Evolutionary conservation across 805 yeast genomes (phyloP), one percentile per base, ranked within the genome.

Genomic region (Tetrapisispora phaffii): DNA sequence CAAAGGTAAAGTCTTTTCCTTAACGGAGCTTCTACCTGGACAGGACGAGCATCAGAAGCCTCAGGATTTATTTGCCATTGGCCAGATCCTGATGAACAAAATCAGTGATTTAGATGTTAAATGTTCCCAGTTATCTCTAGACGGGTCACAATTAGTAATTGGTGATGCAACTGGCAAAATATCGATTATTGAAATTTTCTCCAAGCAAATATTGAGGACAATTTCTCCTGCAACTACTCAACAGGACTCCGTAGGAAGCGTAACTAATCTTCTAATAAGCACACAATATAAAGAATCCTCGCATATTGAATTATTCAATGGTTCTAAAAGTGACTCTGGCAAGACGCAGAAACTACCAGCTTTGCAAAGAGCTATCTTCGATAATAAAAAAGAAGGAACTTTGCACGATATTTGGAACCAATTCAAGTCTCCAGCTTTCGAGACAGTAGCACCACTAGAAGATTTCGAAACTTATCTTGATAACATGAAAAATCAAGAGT

Each of bases 161-260:
- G 97, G 96, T 31, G 94, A 85, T 58, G 61, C 72, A 0, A 56
- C 53, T n/a, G 97, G 97, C 1, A 70, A 75, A 24, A 76, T 85
- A 2, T 74, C 75, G 34, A 71, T 80, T 1, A 74, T 81, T 53
- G 97, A 90, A 61, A 69, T 80, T 6, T 74, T 71, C 15, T 79
- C 90, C 0, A 80, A 76, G 56, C 93, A 84, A 62, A 77, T 79
- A 16, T 67, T 77, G 23, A 79, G 76, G 56, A 72, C 76, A n/a
- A 67, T 80, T 50, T 60, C 57, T 39, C 55, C 65, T 7, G 46
- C 60, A 26, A 53, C 59, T 15, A 53, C 58, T 1, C 47, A 55
- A n/a, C 57, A 58, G 29, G 47, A 47, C 23, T 26, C 53, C 16
- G 46, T 47, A 17, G 65, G 64, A 12, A 48, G 49, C 24, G 58